phyloP scores from a whole-genome alignment of 1,284 basidiomycete genomes.

The Melanopsichium pennsylvanicum region DNA sequence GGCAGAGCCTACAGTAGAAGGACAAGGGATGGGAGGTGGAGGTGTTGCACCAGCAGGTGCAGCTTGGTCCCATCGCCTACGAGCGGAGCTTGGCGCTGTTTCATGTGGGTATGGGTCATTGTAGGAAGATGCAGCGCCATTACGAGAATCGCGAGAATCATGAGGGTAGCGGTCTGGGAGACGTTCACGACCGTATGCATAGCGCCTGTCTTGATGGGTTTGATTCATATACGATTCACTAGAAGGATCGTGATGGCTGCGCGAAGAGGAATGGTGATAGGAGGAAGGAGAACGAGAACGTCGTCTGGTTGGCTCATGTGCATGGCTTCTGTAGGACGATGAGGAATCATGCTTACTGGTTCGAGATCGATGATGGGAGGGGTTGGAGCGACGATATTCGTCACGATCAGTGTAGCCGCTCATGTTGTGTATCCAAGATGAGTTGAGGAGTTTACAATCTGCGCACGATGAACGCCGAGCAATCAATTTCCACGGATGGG shows the following conservation, averaged over 20 bases:
- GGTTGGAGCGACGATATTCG: constrained; percentile 22
- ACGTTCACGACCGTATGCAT: constrained; percentile 14
- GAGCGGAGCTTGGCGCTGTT: background rate
- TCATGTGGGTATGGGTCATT: constrained; percentile 1
- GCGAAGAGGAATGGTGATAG: constrained; percentile 30
- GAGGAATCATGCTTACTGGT: constrained; percentile 52
- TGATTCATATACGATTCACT: constrained; percentile 8
- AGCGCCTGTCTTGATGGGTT: constrained; percentile 4
- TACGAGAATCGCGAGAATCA: constrained; percentile 1
- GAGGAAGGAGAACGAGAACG: constrained; percentile 50
- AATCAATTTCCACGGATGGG: too few species aligned
- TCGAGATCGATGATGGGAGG: constrained; percentile 31
- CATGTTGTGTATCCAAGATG: constrained; percentile 1
- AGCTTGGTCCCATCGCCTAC: constrained; percentile 34
- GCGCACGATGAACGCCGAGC: too few species aligned
- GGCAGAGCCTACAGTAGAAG: background rate
- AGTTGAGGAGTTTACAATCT: too few species aligned
- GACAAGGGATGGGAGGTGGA: background rate
- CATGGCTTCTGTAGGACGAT: constrained; percentile 32
- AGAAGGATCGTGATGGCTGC: constrained; percentile 24
- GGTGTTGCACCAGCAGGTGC: constrained; percentile 5
- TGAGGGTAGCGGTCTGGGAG: constrained; percentile 24
- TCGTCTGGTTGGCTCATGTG: constrained; percentile 47
- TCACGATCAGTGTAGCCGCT: constrained; percentile 31
- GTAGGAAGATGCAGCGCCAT: background rate